Percentiles rank a stretch among this genome's conserved stretches.
These are phyloP conservation scores for Mortierella sp. DNA, from an alignment of 371 early-diverging fungal genomes.

Conservation along the genomic window DNA sequence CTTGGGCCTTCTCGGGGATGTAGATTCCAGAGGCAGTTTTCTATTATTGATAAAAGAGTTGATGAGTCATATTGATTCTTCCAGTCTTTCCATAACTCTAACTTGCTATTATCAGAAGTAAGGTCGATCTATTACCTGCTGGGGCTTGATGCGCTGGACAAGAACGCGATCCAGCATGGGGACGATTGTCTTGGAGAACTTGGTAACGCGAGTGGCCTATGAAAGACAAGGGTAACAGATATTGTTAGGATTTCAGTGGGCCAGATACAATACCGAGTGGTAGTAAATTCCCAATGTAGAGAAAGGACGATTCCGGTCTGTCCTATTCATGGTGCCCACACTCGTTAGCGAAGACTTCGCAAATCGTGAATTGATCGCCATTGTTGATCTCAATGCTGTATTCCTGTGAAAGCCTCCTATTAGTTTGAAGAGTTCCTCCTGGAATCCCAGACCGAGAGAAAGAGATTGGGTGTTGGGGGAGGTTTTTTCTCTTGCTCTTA, in stretches of 20 bases:
- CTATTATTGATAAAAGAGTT: slow-evolving; percentile 59
- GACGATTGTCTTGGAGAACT: slow-evolving; percentile 77
- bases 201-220: slow-evolving; percentile 44
- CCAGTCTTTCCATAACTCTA: background rate
- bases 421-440: background rate
- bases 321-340: too few relatives aligned
- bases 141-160: slow-evolving; percentile 95
- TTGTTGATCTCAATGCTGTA: background rate
- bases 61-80: background rate
- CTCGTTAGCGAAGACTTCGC: background rate
- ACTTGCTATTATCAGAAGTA: background rate
- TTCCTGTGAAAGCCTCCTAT: background rate
- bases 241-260: too few relatives aligned
- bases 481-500: background rate
- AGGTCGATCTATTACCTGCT: slow-evolving; percentile 72
- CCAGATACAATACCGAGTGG: too few relatives aligned
- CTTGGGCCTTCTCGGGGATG: slow-evolving; percentile 98
- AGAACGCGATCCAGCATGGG: slow-evolving; percentile 98
- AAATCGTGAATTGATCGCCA: background rate
- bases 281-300: too few relatives aligned
- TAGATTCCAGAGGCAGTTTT: slow-evolving; percentile 96
- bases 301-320: too few relatives aligned
- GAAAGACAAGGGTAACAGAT: too few relatives aligned
- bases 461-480: background rate
- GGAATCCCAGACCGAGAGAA: background rate